phyloP scores from a whole-genome alignment of 73 alveolate genomes.

The Durusdinium trenchii region DNA sequence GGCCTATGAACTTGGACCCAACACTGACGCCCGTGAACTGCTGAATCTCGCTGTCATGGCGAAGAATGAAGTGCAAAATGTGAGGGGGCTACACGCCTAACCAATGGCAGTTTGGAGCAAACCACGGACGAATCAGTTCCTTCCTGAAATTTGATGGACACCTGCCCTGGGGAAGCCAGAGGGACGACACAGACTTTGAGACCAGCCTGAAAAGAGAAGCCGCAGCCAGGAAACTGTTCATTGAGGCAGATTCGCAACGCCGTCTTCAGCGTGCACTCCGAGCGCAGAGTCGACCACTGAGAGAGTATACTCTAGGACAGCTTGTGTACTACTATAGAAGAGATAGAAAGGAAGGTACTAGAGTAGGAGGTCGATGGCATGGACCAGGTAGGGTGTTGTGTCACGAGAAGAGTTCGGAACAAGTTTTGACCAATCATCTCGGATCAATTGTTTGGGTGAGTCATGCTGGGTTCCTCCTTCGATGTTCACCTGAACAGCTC shows the following conservation, averaged over 20 bases:
- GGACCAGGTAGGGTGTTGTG: slow-evolving; percentile 42
- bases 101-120: slow-evolving; percentile 46
- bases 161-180: neutral
- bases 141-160: neutral
- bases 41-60: neutral
- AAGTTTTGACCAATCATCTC: no score
- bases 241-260: neutral
- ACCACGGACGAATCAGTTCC: neutral
- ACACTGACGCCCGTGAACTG: neutral
- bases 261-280: neutral
- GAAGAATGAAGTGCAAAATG: neutral
- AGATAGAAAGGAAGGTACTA: neutral
- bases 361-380: slow-evolving; percentile 43
- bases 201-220: neutral
- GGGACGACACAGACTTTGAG: neutral
- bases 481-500: slow-evolving; percentile 42
- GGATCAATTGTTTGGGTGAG: slow-evolving; percentile 16
- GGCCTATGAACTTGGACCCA: neutral
- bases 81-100: slow-evolving; percentile 23
- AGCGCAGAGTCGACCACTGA: neutral
- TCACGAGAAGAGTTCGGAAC: neutral
- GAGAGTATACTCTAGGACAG: neutral
- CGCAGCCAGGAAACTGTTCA: neutral
- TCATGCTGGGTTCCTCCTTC: neutral
- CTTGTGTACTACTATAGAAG: slow-evolving; percentile 6